Conservation (phyloP, 345 rosid genomes). For the Gossypioides kirkii region DNA sequence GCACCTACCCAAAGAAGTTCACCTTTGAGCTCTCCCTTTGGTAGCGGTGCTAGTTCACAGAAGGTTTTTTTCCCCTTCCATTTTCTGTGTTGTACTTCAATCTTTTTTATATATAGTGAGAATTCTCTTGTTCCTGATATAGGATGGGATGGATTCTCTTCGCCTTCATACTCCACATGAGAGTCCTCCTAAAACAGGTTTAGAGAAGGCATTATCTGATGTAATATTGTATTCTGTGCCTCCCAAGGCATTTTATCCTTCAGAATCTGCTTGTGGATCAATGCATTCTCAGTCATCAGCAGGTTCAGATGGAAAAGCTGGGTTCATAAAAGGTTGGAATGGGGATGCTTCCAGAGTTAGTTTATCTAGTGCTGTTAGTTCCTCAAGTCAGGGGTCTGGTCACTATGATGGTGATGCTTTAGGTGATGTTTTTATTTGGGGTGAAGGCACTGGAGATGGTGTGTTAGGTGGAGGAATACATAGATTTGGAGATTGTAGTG, state of each 20-base stretch:
- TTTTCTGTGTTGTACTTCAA: constrained; percentile 13
- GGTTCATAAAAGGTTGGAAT: constrained; percentile 36
- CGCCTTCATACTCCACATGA: constrained; percentile 53
- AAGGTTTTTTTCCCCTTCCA: constrained; percentile 39
- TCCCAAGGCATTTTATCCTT: constrained; percentile 50
- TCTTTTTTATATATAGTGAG: constrained; percentile 17
- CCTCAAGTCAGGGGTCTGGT: constrained; percentile 81
- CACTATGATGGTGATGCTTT: constrained; percentile 73
- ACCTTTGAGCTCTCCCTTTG: constrained; percentile 66
- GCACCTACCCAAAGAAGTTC: constrained; percentile 61
- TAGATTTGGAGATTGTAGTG: constrained; percentile 39
- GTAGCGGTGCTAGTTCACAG: constrained; percentile 58
- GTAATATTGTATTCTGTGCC: constrained; percentile 49
- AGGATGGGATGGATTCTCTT: constrained; percentile 52
- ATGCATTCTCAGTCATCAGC: constrained; percentile 66
- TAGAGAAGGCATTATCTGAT: constrained; percentile 61
- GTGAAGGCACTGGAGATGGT: constrained; percentile 71
- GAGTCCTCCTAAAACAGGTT: constrained; percentile 57
- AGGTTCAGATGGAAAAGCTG: constrained; percentile 61
- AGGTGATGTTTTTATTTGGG: constrained; percentile 83
- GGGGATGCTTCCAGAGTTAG: constrained; percentile 77
- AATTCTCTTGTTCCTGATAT: constrained; percentile 21
- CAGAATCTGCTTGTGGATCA: constrained; percentile 59
- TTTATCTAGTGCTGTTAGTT: constrained; percentile 77
- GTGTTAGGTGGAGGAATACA: constrained; percentile 63